Conservation (phyloP, 768 basidiomycete species). For the Leccinum incarnatum region DNA sequence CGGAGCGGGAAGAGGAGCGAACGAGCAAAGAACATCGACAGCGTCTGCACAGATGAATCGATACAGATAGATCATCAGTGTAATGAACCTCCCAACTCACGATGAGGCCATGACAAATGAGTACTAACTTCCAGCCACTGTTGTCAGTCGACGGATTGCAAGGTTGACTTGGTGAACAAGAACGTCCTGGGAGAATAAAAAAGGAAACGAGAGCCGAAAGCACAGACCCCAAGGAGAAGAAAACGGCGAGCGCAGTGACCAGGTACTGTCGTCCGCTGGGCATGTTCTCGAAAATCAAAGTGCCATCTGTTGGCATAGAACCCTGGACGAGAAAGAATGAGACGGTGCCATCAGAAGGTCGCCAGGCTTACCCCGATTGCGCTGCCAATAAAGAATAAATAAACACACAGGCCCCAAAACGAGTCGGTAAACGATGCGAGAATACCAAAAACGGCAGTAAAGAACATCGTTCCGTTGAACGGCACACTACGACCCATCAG, state of each 20-base stretch:
- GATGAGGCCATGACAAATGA: conserved; percentile 62
- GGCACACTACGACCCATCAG: conserved; percentile 83
- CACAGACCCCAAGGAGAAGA: conserved; percentile 93
- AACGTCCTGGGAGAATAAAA: conserved; percentile 71
- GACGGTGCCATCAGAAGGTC: neutral
- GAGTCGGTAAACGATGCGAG: conserved; percentile 70
- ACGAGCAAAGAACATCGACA: conserved; percentile 85
- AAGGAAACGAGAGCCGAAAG: conserved; percentile 79
- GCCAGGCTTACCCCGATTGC: conserved; percentile 76
- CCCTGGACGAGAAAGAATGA: conserved; percentile 46
- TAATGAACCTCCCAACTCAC: conserved; percentile 48
- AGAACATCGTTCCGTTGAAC: conserved; percentile 89
- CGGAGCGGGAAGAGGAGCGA: conserved; percentile 89
- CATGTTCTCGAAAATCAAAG: conserved; percentile 87
- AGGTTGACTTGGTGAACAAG: conserved; percentile 47
- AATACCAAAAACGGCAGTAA: conserved; percentile 87
- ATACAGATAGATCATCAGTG: conserved; percentile 23
- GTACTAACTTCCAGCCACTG: conserved; percentile 85
- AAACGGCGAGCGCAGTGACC: conserved; percentile 86
- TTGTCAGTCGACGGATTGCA: conserved; percentile 74
- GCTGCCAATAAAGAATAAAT: conserved; percentile 86
- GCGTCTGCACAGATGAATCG: conserved; percentile 52
- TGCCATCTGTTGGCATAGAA: conserved; percentile 96
- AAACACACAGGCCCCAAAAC: conserved; percentile 65
- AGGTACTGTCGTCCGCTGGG: conserved; percentile 90